Base-by-base conservation (phyloP, 176 grass and related monocot species). In the Avena atlantica region DNA sequence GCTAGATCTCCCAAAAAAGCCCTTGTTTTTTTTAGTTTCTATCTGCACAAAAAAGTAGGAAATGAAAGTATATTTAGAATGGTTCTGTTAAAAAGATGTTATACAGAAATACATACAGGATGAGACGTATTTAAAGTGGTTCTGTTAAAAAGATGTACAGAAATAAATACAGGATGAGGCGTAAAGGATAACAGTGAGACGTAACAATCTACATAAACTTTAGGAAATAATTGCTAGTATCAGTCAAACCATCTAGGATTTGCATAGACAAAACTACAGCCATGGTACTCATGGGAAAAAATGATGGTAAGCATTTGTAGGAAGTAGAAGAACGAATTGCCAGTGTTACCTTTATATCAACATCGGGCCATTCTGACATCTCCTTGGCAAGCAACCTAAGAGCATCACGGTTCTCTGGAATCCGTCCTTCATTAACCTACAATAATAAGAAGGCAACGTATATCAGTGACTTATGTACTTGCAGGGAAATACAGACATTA, bases 331-430 rank as follows among this genome's bases (percentile, higher is more conserved):
- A 78, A 8, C 37, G 52, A 48, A 82, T 36, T 77, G 5, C 12
- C 51, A 20, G 25, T 77, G 20, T 85, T 92, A 99, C 94, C 92
- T 99, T 86, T 89, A 99, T 92, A 85, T 99, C 94, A 76, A 94
- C 15, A 70, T 99, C 87, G 1, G 94, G 94, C 94, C 97, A 99
- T 81, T 99, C 92, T 78, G 87, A 50, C 91, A 96, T 94, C 90
- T 94, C 94, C 81, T 94, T 99, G 50, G 94, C 87, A 90, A 99
- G 94, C 81, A 99, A 89, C 61, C 42, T 78, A 77, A 99, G 85
- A 69, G 87, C 89, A 83, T 87, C 77, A 82, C 89, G 87, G 50
- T 99, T 94, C 83, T 96, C 84, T 86, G 94, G 97, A 86, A 99
- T 86, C 79, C 62, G 88, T 57, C 92, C 94, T 87, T 99, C 97